These are phyloP conservation scores for Eustoma russellianum DNA, from an alignment of 257 asterid genomes.

Conservation along the genomic window DNA sequence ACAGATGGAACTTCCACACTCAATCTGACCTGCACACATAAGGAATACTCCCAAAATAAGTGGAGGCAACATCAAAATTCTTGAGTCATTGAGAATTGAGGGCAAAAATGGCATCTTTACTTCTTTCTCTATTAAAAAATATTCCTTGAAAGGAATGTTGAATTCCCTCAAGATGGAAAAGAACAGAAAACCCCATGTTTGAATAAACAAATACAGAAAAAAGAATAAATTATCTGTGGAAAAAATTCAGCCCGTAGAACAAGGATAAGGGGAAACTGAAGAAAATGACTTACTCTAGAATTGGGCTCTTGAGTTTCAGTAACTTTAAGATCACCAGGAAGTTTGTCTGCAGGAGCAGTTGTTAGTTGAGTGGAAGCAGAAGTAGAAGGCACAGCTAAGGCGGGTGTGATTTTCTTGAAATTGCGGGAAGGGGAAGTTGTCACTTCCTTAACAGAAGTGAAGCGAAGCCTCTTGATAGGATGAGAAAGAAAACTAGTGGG, in stretches of 20 bases:
- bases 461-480: conserved; percentile 21
- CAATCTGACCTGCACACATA: conserved; percentile 48
- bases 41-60: not conserved
- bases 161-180: no score
- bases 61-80: no score
- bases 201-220: no score
- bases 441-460: conserved; percentile 16
- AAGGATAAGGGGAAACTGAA: not conserved
- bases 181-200: no score
- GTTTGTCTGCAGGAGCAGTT: conserved; percentile 42
- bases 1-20: conserved; percentile 79
- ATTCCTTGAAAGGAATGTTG: no score
- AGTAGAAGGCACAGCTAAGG: conserved; percentile 32
- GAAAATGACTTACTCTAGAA: conserved; percentile 51
- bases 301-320: conserved; percentile 62
- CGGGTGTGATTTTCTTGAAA: conserved; percentile 16
- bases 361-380: conserved; percentile 39
- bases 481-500: conserved; percentile 14
- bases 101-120: no score
- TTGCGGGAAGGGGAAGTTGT: conserved; percentile 33
- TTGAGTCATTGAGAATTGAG: not conserved
- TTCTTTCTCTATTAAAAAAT: no score
- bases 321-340: conserved; percentile 71
- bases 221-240: no score
- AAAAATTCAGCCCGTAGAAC: no score